These are phyloP conservation scores for Pseudogymnoascus sp. DNA, from an alignment of 2,329 filamentous ascomycete genomes.

Conservation along the genomic window DNA sequence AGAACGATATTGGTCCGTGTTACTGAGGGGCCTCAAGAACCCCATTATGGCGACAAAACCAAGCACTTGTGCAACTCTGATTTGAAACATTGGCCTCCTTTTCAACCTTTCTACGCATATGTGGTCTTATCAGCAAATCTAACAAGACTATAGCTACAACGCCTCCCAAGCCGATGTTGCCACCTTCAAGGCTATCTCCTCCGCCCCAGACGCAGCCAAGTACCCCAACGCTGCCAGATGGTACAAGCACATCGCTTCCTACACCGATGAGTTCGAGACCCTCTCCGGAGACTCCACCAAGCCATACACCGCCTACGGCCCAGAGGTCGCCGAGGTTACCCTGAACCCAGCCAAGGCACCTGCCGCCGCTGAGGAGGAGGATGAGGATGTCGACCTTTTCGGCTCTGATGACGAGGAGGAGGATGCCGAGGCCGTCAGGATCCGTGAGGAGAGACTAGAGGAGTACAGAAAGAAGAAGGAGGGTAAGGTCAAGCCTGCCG, in stretches of 20 bases:
- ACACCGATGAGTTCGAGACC: slow-evolving; percentile 83
- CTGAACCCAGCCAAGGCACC: slow-evolving; percentile 81
- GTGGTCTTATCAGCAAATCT: slow-evolving; percentile 14
- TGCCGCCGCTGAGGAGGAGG: slow-evolving; percentile 59
- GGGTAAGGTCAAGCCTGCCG: slow-evolving; percentile 78
- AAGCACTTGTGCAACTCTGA: slow-evolving; percentile 76
- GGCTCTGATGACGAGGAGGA: slow-evolving; percentile 90
- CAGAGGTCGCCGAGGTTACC: slow-evolving; percentile 67
- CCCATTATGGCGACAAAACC: slow-evolving; percentile 68
- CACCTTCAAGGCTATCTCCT: slow-evolving; percentile 81
- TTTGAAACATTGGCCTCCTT: slow-evolving; percentile 19
- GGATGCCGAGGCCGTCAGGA: slow-evolving; percentile 72
- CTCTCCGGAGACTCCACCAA: slow-evolving; percentile 87
- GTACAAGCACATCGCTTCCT: slow-evolving; percentile 97
- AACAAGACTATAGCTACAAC: slow-evolving; percentile 32
- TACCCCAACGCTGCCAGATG: slow-evolving; percentile 92
- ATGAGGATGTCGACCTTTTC: slow-evolving; percentile 88
- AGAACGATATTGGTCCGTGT: slow-evolving; percentile 93
- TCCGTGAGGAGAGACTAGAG: slow-evolving; percentile 82
- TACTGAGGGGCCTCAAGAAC: slow-evolving; percentile 93
- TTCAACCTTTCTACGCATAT: slow-evolving; percentile 16
- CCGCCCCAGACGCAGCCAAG: slow-evolving; percentile 69
- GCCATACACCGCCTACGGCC: slow-evolving; percentile 83
- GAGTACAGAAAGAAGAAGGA: slow-evolving; percentile 98
- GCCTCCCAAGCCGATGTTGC: slow-evolving; percentile 94